These are phyloP conservation scores for Prunus davidiana DNA, from an alignment of 306 rosid genomes.

Conservation along the genomic window DNA sequence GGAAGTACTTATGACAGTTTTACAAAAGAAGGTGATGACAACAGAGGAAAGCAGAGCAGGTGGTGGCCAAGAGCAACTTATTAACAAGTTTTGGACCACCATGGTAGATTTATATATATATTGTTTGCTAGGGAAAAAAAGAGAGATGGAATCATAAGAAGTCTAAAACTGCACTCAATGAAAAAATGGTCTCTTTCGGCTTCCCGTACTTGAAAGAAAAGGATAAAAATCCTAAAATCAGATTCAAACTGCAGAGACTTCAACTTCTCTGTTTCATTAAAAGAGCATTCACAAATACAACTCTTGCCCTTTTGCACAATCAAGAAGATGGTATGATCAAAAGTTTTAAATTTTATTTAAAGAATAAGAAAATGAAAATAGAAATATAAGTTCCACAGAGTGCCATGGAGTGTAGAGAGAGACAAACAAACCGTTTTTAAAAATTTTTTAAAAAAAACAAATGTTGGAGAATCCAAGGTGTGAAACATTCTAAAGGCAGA, in stretches of 20 bases:
- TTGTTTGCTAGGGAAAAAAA: conserved; percentile 32
- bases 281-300: conserved; percentile 21
- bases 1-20: conserved; percentile 38
- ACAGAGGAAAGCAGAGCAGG: conserved; percentile 41
- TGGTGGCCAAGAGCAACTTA: conserved; percentile 24
- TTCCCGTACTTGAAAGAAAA: conserved; percentile 71
- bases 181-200: conserved; percentile 59
- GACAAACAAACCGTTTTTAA: conserved; percentile 4
- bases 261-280: conserved; percentile 22
- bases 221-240: conserved; percentile 42
- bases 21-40: conserved; percentile 36
- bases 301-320: conserved; percentile 20
- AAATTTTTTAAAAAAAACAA: neutral
- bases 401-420: conserved; percentile 21
- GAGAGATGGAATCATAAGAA: conserved; percentile 36
- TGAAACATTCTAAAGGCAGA: conserved; percentile 33
- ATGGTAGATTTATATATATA: conserved; percentile 45
- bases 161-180: conserved; percentile 50
- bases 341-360: neutral
- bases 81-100: conserved; percentile 56
- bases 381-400: neutral
- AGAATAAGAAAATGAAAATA: conserved; percentile 5
- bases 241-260: conserved; percentile 33
- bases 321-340: conserved; percentile 14
- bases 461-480: conserved; percentile 34